Percentiles rank a stretch among this genome's conserved stretches.
These are phyloP conservation scores for Citrus maxima DNA, from an alignment of 345 rosid species.

Conservation along the genomic window DNA sequence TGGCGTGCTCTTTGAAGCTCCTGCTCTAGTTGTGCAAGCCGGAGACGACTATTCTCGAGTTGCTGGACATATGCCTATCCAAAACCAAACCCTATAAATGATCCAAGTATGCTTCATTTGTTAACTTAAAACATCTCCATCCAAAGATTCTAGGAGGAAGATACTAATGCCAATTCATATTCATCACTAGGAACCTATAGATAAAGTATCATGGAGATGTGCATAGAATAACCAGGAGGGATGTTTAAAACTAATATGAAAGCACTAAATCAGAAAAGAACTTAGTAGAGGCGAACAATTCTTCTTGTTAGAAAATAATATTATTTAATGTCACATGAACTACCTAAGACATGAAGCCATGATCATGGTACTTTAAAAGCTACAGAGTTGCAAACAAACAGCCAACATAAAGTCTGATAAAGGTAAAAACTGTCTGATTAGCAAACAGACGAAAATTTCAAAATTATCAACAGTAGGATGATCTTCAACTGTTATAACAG, in stretches of 20 bases:
- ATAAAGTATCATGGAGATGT: neutral
- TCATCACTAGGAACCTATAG: neutral
- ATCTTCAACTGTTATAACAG: neutral
- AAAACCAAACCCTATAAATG: slow-evolving; percentile 50
- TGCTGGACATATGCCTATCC: slow-evolving; percentile 93
- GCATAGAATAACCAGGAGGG: neutral
- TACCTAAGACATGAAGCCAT: neutral
- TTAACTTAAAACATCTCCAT: slow-evolving; percentile 5
- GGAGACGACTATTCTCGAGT: slow-evolving; percentile 67
- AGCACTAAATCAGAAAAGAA: neutral
- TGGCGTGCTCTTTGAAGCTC: slow-evolving; percentile 79
- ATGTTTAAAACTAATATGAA: neutral
- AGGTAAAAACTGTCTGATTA: neutral
- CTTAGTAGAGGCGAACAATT: neutral
- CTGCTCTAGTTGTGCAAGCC: slow-evolving; percentile 74
- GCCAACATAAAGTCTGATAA: neutral
- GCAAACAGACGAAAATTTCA: neutral
- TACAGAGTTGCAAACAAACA: neutral
- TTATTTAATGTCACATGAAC: neutral
- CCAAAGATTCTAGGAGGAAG: neutral
- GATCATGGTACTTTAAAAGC: too few relatives aligned
- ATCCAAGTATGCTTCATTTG: slow-evolving; percentile 31
- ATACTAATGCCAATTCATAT: neutral
- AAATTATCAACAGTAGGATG: neutral
- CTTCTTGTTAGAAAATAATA: neutral